Conservation (phyloP, 306 rosid genomes). For the Sechiopsis laciniata region DNA sequence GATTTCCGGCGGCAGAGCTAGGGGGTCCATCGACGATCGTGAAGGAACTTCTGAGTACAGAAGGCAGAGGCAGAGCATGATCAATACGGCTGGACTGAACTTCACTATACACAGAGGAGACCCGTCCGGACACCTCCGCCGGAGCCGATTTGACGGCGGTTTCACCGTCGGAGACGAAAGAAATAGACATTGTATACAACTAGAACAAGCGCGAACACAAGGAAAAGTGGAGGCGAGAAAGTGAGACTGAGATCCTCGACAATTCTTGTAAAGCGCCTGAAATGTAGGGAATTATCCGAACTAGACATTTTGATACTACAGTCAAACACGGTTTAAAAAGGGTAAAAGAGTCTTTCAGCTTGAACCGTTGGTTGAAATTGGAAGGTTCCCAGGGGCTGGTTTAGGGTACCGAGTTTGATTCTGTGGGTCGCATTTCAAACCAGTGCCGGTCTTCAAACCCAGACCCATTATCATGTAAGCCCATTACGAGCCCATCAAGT, state of each 20-base stretch:
- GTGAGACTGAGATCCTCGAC: not conserved
- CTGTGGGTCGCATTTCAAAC: not conserved
- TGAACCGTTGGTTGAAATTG: slow-evolving; percentile 8
- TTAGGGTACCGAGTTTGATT: slow-evolving; percentile 9
- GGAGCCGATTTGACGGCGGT: slow-evolving; percentile 20
- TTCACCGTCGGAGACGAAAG: slow-evolving; percentile 41
- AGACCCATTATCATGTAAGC: not conserved
- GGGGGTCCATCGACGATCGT: slow-evolving; percentile 69
- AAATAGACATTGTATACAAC: slow-evolving; percentile 42
- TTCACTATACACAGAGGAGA: slow-evolving; percentile 69
- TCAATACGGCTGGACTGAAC: slow-evolving; percentile 75
- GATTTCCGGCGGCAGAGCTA: slow-evolving; percentile 94
- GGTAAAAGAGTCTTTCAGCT: slow-evolving; percentile 25
- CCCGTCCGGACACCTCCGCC: slow-evolving; percentile 39
- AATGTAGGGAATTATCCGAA: slow-evolving; percentile 6
- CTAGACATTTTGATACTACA: not conserved
- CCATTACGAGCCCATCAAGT: not conserved
- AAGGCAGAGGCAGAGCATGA: slow-evolving; percentile 72
- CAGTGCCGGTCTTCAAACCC: not conserved
- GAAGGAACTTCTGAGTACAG: slow-evolving; percentile 63
- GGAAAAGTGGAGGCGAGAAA: slow-evolving; percentile 11
- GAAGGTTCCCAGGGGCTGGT: not conserved
- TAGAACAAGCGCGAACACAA: not conserved
- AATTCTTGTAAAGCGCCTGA: not conserved
- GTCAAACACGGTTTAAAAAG: not conserved